Conservation (phyloP, 2,329 filamentous ascomycete genomes). For the Epichloe coenophiala region DNA sequence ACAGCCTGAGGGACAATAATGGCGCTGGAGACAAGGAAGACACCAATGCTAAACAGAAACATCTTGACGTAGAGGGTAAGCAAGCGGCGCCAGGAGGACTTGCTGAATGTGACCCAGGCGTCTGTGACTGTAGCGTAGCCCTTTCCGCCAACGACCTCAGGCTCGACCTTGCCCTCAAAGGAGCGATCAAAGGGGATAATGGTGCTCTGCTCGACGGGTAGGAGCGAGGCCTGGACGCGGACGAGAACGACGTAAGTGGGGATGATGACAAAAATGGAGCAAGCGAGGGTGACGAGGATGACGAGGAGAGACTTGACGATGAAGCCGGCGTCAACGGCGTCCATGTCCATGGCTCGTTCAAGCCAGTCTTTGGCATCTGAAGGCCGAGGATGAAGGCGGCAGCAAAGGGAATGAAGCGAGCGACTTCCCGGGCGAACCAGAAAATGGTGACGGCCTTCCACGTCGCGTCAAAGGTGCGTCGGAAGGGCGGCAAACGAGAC, state of each 20-base stretch:
- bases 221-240: constrained; percentile 76
- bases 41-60: constrained; percentile 37
- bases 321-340: constrained; percentile 16
- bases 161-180: constrained; percentile 63
- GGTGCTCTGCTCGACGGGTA: constrained; percentile 67
- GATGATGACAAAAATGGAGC: constrained; percentile 53
- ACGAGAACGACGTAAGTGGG: constrained; percentile 65
- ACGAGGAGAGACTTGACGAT: constrained; percentile 32
- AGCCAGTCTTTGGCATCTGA: constrained; percentile 21
- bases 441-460: constrained; percentile 51
- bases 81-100: constrained; percentile 57
- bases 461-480: constrained; percentile 52
- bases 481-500: constrained; percentile 53
- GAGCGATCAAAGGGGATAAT: constrained; percentile 85
- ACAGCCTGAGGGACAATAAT: constrained; percentile 39
- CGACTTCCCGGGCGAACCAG: constrained; percentile 42
- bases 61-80: constrained; percentile 66
- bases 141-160: constrained; percentile 58
- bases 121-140: constrained; percentile 60
- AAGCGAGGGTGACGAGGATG: constrained; percentile 29
- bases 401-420: constrained; percentile 31
- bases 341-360: constrained; percentile 16
- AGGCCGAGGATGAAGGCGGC: constrained; percentile 32
- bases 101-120: constrained; percentile 68
- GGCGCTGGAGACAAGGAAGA: constrained; percentile 29